Base-by-base conservation (phyloP, 768 basidiomycete species). In the Chalciporus sphaerocephalus region DNA sequence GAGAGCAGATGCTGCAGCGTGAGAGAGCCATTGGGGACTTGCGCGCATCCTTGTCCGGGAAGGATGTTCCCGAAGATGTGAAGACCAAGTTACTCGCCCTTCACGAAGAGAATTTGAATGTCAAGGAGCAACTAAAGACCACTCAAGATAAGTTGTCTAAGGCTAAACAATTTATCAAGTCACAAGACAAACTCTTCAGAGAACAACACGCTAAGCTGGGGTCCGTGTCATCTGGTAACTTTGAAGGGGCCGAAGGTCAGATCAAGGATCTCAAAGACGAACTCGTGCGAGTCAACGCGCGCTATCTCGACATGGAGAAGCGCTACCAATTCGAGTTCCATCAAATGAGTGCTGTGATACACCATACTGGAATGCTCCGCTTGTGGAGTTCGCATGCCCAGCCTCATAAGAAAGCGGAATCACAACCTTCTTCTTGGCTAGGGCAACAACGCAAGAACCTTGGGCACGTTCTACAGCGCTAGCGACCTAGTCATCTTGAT, bases 81-180 rank as follows among this genome's bases (percentile, higher is more conserved):
- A 92, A 88, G 58, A 67, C 80, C 12, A 81, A 81, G 38, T 60
- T 95, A 17, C 72, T 92, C 15, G 74, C 75, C 11, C 65, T 93
- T 50, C 88, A 93, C 57, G 85, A 88, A 60, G 87, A 91, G 46
- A 88, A 85, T 55, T 64, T 85, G 27, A 73, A 70, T 40, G 63
- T 88, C 45, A 85, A 85, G 53, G 85, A 87, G 59, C 77, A 85
- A 38, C 65, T 77, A 47, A 90, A 84, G 70, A 82, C 79, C 1
- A 62, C 74, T 0, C 78, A 81, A 46, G 87, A 90, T 50, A 92
- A 92, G 62, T 72, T 97, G 34, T 61, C 70, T 49, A 92, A 92
- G 62, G 91, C 92, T 5, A 84, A 82, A 56, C 73, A 94, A 89
- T 93, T 95, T 66, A 92, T 97, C 71, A 92, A 91, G 62, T 76